Base-by-base conservation (phyloP, 352 stramenopile species). In the Phytophthora pini region DNA sequence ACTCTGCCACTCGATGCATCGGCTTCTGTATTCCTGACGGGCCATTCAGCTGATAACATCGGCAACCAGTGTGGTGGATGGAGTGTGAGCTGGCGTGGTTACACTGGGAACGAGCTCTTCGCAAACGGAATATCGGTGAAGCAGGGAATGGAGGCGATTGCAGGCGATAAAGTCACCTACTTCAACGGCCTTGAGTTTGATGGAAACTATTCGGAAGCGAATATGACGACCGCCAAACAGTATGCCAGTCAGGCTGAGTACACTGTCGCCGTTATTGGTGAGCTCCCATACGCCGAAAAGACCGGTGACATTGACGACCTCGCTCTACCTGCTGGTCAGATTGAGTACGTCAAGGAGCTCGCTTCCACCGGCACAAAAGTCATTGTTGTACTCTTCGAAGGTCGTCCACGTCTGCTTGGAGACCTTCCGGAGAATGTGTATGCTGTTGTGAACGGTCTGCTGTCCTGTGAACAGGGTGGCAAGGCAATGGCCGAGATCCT, bases 401-500 rank as follows among this genome's bases (percentile, higher is more conserved):
- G 88, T 0, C 79, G 89, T 4, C 88, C 88, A 20, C 79, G 89
- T 24, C 60, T 96, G 11, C 73, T 97, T 4, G 68, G 61, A 12
- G 81, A 72, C 7, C 56, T 90, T 12, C 51, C 77, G 0, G 69
- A 81, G 15, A 58, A 68, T 24, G 88, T 88, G 7, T 61, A 90
- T 40, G 88, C 81, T 20, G 81, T 96, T 7, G 61, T 97, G 8
- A 54, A 93, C 31, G 87, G 68, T 6, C 75, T 92, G 44, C 95
- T 1, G 80, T 17, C 86, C 0, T 86, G 89, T 17, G 82, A 92
- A 31, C 63, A 76, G 8, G 87, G 88, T 6, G 89, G 89, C 0
- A 77, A 90, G 58, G 87, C 85, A 2, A 82, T 96, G 40, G 84
- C 89, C 6, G 84, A 96, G 46, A 86, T 96, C 44, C 29, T 96